These are phyloP conservation scores for Willaertia magna DNA, from an alignment of 208 protist species.

Conservation along the genomic window DNA sequence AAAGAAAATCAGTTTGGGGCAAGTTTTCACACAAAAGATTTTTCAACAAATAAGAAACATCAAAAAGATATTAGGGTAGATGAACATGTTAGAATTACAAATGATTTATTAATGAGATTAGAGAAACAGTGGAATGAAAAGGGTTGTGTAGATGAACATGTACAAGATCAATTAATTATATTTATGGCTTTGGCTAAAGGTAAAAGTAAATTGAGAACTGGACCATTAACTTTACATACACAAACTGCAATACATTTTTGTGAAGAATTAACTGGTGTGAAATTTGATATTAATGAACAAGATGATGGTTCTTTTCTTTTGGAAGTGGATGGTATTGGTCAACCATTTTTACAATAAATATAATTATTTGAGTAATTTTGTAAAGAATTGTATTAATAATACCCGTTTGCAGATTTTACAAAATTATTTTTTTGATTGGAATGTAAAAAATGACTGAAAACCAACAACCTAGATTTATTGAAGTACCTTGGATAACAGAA, in stretches of 20 bases:
- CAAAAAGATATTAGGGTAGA: neutral
- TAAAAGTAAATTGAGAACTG: neutral
- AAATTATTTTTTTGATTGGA: too few species aligned
- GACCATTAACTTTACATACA: neutral
- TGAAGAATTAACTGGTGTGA: neutral
- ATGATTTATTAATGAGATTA: neutral
- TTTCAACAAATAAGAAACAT: neutral
- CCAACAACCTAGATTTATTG: too few species aligned
- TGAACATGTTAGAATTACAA: neutral
- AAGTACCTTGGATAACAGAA: too few species aligned
- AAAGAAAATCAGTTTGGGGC: neutral
- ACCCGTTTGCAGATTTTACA: too few species aligned
- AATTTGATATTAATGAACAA: neutral
- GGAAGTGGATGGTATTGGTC: neutral
- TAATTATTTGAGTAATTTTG: too few species aligned
- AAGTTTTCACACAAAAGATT: neutral
- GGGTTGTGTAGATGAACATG: conserved; percentile 7
- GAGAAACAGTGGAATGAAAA: neutral
- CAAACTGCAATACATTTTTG: conserved; percentile 1
- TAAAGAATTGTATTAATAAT: too few species aligned
- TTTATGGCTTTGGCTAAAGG: conserved; percentile 4
- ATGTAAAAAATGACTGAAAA: too few species aligned
- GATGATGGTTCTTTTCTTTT: neutral
- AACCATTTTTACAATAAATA: too few species aligned
- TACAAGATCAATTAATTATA: conserved; percentile 11